Evolutionary conservation across 306 rosid genomes (phyloP).

Genomic region (Alnus glutinosa): DNA sequence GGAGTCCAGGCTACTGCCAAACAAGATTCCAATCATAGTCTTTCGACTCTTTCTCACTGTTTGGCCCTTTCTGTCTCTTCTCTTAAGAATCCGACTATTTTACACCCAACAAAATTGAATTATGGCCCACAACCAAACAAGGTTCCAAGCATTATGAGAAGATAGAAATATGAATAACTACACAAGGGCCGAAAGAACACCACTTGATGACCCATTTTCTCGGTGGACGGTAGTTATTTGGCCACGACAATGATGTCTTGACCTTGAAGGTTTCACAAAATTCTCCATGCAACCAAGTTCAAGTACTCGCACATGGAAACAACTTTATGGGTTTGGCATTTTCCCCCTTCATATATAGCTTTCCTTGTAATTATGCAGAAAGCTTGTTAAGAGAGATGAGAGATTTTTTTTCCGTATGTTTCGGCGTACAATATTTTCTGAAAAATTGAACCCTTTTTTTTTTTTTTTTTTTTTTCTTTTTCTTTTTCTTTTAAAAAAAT

Average conservation of each 20-base stretch:
- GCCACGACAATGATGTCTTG: neutral
- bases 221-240: neutral
- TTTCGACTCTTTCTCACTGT: neutral
- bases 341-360: too few relatives aligned
- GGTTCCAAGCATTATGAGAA: constrained; percentile 22
- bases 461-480: too few relatives aligned
- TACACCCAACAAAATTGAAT: neutral
- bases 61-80: neutral
- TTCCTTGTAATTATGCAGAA: neutral
- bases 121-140: constrained; percentile 30
- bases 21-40: constrained; percentile 13
- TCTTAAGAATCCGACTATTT: constrained; percentile 22
- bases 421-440: too few relatives aligned
- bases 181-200: constrained; percentile 22
- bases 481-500: too few relatives aligned
- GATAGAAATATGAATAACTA: constrained; percentile 13
- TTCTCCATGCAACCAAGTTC: neutral
- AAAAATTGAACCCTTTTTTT: too few relatives aligned
- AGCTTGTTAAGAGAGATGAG: neutral
- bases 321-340: too few relatives aligned
- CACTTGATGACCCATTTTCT: constrained; percentile 2
- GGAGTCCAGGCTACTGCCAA: constrained; percentile 28
- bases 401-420: too few relatives aligned
- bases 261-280: neutral
- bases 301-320: neutral